Evolutionary conservation across 2,329 filamentous ascomycete species (phyloP), one percentile per base, ranked within the genome.

Genomic region (Colletotrichum sp.): DNA sequence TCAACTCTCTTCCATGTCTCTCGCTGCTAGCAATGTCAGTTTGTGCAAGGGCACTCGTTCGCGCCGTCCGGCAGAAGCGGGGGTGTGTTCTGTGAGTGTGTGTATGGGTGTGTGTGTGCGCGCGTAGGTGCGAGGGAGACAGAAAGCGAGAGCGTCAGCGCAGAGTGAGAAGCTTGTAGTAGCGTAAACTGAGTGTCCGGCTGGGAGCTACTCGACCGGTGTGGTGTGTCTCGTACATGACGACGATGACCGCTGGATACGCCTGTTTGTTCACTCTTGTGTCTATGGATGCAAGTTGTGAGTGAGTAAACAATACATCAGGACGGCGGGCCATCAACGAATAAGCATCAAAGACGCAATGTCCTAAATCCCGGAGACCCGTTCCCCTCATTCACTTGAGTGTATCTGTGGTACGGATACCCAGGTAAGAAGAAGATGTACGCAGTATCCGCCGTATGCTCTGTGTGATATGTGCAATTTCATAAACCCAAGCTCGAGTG

Each of bases 61-160:
- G 60, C 69, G 67, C 66, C 36, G 69, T 68, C 59, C 77, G 77
- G 76, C 76, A 78, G 76, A 78, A 76, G 67, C 71, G 75, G 77
- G 75, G 77, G 70, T 39, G 69, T 34, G 24, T 36, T 73, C 39
- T 63, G 59, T 67, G 66, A 21, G 71, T 67, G 48, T 60, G 61
- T 57, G 68, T 39, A 12, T 36, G 60, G n/a, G 67, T 30, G n/a
- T 48, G 60, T 43, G 67, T 28, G 67, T 21, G 67, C 18, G 36
- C 16, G 43, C 34, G 32, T 36, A 26, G 48, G 39, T 48, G 39
- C 39, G 39, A 48, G 39, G 39, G 43, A 60, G 64, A 63, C n/a
- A 28, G 63, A 48, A 64, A 36, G 63, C 55, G 55, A 63, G 24
- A 67, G 36, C 28, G 28, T 28, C 28, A 28, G 28, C 34, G 21